These are phyloP conservation scores for Penicillium daleae DNA, from an alignment of 495 filamentous ascomycete genomes.

Conservation along the genomic window DNA sequence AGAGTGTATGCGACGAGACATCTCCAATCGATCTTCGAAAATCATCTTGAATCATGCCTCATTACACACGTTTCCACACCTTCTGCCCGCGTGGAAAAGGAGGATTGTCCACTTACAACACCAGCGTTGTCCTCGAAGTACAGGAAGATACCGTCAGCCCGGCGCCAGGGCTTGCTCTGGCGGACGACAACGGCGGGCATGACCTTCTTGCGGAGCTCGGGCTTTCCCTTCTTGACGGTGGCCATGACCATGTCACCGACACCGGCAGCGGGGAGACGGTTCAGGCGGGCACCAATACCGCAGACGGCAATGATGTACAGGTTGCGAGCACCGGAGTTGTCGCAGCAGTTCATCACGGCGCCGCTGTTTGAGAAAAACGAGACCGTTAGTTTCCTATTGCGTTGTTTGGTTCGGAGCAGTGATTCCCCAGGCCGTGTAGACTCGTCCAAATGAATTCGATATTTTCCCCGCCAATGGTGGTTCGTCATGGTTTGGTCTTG, in stretches of 20 bases:
- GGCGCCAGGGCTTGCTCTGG: slow-evolving; percentile 99
- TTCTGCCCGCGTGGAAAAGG: neutral
- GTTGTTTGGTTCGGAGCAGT: slow-evolving; percentile 5
- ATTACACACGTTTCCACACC: neutral
- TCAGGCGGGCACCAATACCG: slow-evolving; percentile 97
- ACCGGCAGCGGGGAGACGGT: slow-evolving; percentile 95
- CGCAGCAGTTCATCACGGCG: slow-evolving; percentile 95
- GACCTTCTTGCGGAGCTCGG: slow-evolving; percentile 99
- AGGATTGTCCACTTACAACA: slow-evolving; percentile 69
- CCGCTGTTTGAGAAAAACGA: slow-evolving; percentile 60
- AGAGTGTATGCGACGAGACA: slow-evolving; percentile 8
- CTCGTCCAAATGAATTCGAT: slow-evolving; percentile 19
- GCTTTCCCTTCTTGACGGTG: slow-evolving; percentile 99
- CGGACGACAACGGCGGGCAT: slow-evolving; percentile 98
- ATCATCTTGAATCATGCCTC: slow-evolving; percentile 1
- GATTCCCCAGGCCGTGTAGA: slow-evolving; percentile 15
- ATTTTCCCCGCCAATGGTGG: slow-evolving; percentile 9
- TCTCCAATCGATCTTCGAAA: neutral
- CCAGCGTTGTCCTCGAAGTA: slow-evolving; percentile 99
- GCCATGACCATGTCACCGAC: slow-evolving; percentile 99
- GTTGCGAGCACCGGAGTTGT: slow-evolving; percentile 98
- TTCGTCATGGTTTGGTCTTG: slow-evolving; percentile 7
- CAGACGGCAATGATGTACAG: slow-evolving; percentile 99
- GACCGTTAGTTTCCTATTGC: slow-evolving; percentile 26
- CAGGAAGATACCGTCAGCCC: slow-evolving; percentile 94